phyloP scores from a whole-genome alignment of 345 rosid species.

The Aquilaria yunnanensis region DNA sequence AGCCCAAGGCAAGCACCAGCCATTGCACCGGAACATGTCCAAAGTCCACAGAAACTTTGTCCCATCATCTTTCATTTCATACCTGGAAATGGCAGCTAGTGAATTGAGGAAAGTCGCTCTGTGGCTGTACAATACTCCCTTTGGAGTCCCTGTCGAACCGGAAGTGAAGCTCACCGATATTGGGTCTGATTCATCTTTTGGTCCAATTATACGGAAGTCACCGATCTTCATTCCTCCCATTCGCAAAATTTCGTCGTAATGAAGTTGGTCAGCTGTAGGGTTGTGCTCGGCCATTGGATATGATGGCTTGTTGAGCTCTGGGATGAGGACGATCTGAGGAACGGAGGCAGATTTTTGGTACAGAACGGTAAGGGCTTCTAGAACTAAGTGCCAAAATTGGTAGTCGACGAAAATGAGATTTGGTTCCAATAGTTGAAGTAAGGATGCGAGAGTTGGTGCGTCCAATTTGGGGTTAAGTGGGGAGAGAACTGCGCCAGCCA shows the following conservation, averaged over 20 bases:
- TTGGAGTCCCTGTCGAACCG: constrained; percentile 53
- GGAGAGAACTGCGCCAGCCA: constrained; percentile 50
- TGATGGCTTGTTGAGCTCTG: constrained; percentile 12
- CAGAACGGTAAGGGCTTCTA: constrained; percentile 17
- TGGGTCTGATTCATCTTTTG: constrained; percentile 34
- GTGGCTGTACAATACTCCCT: constrained; percentile 53
- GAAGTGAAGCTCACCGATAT: constrained; percentile 53
- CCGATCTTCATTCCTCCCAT: constrained; percentile 12
- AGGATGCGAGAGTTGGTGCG: constrained; percentile 20
- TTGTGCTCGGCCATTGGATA: background rate
- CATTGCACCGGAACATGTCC: constrained; percentile 68
- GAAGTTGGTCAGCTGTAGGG: background rate
- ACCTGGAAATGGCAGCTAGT: constrained; percentile 27
- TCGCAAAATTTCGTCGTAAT: constrained; percentile 25
- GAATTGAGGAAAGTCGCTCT: constrained; percentile 47
- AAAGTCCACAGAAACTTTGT: constrained; percentile 53
- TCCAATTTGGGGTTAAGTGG: constrained; percentile 36
- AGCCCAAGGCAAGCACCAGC: constrained; percentile 61
- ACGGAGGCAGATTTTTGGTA: constrained; percentile 8
- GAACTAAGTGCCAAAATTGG: constrained; percentile 15
- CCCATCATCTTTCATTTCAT: constrained; percentile 19
- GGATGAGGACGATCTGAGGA: constrained; percentile 27
- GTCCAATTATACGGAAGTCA: constrained; percentile 27
- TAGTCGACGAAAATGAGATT: constrained; percentile 42
- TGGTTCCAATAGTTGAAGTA: constrained; percentile 24